These are phyloP conservation scores for Daedaleopsis nitida DNA, from an alignment of 768 basidiomycete genomes.

Conservation along the genomic window DNA sequence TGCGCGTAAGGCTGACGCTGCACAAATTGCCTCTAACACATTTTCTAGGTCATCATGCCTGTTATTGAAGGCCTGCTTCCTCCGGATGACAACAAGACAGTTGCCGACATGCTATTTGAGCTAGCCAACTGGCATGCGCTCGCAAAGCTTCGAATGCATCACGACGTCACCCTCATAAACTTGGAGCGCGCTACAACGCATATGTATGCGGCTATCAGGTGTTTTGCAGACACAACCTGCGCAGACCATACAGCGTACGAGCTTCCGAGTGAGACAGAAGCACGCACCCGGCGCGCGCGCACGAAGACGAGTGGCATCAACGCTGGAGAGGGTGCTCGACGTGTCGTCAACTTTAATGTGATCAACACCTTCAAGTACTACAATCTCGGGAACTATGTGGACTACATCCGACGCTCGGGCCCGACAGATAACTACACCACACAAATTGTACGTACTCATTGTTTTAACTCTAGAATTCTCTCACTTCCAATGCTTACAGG, in stretches of 20 bases:
- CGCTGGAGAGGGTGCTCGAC: constrained; percentile 22
- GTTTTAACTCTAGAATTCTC: neutral
- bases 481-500: too few relatives aligned
- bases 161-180: constrained; percentile 24
- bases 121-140: constrained; percentile 36
- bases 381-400: constrained; percentile 22
- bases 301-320: constrained; percentile 31
- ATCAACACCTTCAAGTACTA: constrained; percentile 31
- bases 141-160: constrained; percentile 38
- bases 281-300: neutral
- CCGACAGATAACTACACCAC: neutral
- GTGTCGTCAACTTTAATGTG: constrained; percentile 9
- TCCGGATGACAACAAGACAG: constrained; percentile 2
- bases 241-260: constrained; percentile 25
- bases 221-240: constrained; percentile 21
- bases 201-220: constrained; percentile 20
- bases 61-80: constrained; percentile 35
- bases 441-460: neutral
- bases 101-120: constrained; percentile 26
- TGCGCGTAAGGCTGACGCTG: too few relatives aligned
- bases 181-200: constrained; percentile 22
- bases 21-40: too few relatives aligned
- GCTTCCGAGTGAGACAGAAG: neutral
- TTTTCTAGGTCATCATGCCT: constrained; percentile 37
- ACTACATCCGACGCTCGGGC: constrained; percentile 18